Percentiles rank a stretch among this genome's conserved stretches.
phyloP scores from a whole-genome alignment of 768 basidiomycete species.

The Ramaria sp. region DNA sequence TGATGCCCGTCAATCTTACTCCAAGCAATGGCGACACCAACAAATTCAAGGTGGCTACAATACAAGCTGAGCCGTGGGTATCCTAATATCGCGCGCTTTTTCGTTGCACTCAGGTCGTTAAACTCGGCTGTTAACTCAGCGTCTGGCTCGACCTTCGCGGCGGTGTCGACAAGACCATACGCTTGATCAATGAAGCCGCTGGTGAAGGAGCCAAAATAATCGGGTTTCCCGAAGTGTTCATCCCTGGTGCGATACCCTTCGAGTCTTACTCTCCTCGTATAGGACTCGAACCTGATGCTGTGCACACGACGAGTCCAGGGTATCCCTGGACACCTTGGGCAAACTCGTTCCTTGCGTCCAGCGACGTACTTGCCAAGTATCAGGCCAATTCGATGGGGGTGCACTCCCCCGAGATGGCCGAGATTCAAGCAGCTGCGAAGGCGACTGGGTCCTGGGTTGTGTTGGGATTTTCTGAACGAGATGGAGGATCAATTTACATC shows the following conservation, averaged over 20 bases:
- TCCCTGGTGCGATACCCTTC: constrained; percentile 4
- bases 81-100: neutral
- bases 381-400: constrained; percentile 3
- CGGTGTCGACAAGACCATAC: constrained; percentile 1
- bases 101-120: neutral
- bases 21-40: neutral
- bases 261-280: neutral
- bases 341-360: constrained; percentile 2
- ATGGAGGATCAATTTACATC: neutral
- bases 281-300: neutral
- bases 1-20: neutral
- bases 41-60: neutral
- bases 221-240: constrained; percentile 1
- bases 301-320: neutral
- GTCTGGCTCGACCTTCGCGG: constrained; percentile 6
- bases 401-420: neutral
- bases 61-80: neutral
- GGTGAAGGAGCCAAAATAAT: constrained; percentile 1
- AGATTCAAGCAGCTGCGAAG: constrained; percentile 4
- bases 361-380: constrained; percentile 4
- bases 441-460: neutral
- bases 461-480: neutral
- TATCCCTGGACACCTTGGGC: constrained; percentile 1
- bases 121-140: neutral
- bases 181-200: constrained; percentile 1